phyloP scores from a whole-genome alignment of 306 rosid species.

The Glycine latifolia region DNA sequence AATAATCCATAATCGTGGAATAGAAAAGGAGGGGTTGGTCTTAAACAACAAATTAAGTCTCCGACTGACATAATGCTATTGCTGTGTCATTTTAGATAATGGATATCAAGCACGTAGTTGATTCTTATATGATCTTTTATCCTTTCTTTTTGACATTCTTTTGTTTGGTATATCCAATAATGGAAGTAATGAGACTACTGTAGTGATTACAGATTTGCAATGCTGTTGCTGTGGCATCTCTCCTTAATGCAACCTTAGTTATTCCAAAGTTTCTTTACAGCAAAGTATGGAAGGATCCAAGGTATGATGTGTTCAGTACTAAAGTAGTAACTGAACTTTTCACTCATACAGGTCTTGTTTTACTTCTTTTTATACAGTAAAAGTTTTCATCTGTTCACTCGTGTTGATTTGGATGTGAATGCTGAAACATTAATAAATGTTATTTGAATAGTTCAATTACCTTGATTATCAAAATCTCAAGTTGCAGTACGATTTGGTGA shows the following conservation, averaged over 20 bases:
- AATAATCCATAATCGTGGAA: background rate
- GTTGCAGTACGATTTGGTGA: background rate
- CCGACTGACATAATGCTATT: background rate
- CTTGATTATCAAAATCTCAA: background rate
- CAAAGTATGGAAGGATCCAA: slow-evolving; percentile 98
- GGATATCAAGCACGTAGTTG: background rate
- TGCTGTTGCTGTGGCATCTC: slow-evolving; percentile 90
- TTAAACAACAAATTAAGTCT: background rate
- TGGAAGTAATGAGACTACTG: slow-evolving; percentile 53
- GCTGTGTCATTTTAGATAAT: no score
- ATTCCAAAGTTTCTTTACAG: slow-evolving; percentile 86
- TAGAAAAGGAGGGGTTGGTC: background rate
- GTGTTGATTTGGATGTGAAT: no score
- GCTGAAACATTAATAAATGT: no score
- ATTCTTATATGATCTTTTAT: background rate
- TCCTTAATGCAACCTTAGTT: slow-evolving; percentile 90
- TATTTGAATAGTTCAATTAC: background rate
- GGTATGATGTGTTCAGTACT: slow-evolving; percentile 53
- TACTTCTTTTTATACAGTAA: no score
- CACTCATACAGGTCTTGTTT: no score
- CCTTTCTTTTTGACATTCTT: slow-evolving; percentile 13
- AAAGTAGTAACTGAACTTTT: no score
- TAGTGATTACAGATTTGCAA: slow-evolving; percentile 84
- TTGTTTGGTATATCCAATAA: slow-evolving; percentile 36
- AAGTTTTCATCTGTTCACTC: no score